phyloP scores from a whole-genome alignment of 495 filamentous ascomycete species.

The Hypoxylon fuscum region DNA sequence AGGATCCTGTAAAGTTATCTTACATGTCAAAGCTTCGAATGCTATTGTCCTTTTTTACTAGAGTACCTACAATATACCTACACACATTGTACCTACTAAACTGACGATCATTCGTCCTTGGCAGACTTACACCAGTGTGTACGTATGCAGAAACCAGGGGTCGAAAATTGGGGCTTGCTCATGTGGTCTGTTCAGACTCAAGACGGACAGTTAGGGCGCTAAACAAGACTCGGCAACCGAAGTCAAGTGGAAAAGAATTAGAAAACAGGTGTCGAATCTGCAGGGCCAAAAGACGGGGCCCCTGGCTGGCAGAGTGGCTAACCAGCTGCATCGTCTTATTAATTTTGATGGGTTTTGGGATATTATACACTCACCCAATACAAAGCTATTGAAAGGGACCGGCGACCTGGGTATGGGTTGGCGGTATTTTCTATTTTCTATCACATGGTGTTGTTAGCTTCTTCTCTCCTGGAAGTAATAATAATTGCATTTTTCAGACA shows the following conservation, averaged over 20 bases:
- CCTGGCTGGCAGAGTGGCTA: constrained; percentile 21
- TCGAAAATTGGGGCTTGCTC: constrained; percentile 39
- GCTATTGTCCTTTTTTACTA: constrained; percentile 1
- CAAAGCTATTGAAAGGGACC: constrained; percentile 14
- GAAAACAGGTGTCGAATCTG: constrained; percentile 36
- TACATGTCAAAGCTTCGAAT: constrained; percentile 7
- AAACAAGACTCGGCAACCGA: constrained; percentile 43
- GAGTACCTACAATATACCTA: constrained; percentile 14
- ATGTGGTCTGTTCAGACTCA: constrained; percentile 41
- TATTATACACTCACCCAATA: neutral
- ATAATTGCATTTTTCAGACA: no score
- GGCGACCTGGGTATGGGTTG: constrained; percentile 33
- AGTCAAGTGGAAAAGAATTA: constrained; percentile 21
- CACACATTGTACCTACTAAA: constrained; percentile 21
- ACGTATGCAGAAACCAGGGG: constrained; percentile 35
- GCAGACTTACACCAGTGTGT: constrained; percentile 36
- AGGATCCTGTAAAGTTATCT: constrained; percentile 9
- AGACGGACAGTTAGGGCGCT: constrained; percentile 40
- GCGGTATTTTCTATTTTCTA: constrained; percentile 21
- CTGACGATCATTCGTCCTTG: constrained; percentile 32
- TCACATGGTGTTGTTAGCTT: constrained; percentile 28
- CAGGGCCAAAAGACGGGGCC: constrained; percentile 25
- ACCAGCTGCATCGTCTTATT: constrained; percentile 29
- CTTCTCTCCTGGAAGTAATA: neutral
- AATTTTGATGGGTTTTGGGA: constrained; percentile 12